Conservation (phyloP, 805 yeast genomes). For the Isabelozyma rhagii region DNA sequence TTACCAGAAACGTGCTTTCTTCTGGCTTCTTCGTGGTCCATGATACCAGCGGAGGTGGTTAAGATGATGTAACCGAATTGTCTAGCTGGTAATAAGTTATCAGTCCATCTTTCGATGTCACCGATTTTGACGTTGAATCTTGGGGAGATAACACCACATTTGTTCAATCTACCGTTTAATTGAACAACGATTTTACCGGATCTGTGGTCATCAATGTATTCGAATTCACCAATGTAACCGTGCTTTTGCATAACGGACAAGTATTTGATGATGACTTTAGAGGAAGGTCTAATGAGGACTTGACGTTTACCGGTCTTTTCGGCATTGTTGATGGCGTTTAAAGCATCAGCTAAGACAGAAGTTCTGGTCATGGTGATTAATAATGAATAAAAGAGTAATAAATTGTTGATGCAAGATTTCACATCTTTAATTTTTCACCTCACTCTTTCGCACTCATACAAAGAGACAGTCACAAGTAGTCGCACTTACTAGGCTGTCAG, state of each 20-base stretch:
- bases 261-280: slow-evolving; percentile 97
- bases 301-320: slow-evolving; percentile 99
- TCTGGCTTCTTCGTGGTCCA: slow-evolving; percentile 99
- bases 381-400: neutral
- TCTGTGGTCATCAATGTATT: slow-evolving; percentile 98
- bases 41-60: slow-evolving; percentile 98
- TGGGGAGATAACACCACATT: slow-evolving; percentile 98
- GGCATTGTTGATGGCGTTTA: slow-evolving; percentile 97
- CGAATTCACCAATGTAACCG: slow-evolving; percentile 98
- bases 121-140: slow-evolving; percentile 95
- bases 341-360: slow-evolving; percentile 97
- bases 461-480: neutral
- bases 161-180: slow-evolving; percentile 97
- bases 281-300: slow-evolving; percentile 96
- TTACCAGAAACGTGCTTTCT: slow-evolving; percentile 99
- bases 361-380: slow-evolving; percentile 82
- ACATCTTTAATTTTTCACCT: neutral
- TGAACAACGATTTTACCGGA: slow-evolving; percentile 96
- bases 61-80: slow-evolving; percentile 97
- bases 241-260: slow-evolving; percentile 96
- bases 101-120: slow-evolving; percentile 98
- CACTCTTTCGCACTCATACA: neutral
- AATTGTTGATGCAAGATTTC: slow-evolving; percentile 2
- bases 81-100: slow-evolving; percentile 97
- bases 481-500: neutral